These are phyloP conservation scores for Verbascum thapsus DNA, from an alignment of 257 asterid species.

Conservation along the genomic window DNA sequence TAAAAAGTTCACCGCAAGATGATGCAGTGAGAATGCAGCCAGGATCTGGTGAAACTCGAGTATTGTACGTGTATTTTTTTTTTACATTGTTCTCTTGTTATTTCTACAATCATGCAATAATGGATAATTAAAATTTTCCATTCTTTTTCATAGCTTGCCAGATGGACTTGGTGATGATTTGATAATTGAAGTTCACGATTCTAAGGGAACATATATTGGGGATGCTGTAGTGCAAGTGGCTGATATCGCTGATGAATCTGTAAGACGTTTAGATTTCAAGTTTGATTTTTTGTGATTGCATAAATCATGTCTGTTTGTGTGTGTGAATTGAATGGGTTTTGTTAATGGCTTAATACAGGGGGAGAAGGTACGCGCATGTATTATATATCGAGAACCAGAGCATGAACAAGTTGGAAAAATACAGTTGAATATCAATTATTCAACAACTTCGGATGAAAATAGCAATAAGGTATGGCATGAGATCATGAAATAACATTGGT, in stretches of 20 bases:
- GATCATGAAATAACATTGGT: neutral
- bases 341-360: constrained; percentile 41
- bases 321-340: neutral
- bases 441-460: constrained; percentile 50
- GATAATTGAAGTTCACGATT: constrained; percentile 54
- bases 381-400: constrained; percentile 59
- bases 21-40: constrained; percentile 60
- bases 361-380: constrained; percentile 60
- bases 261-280: constrained; percentile 25
- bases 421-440: constrained; percentile 53
- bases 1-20: constrained; percentile 56
- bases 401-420: constrained; percentile 65
- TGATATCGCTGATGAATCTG: constrained; percentile 66
- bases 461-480: constrained; percentile 36
- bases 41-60: constrained; percentile 63
- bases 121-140: constrained; percentile 10
- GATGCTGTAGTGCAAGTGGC: constrained; percentile 60
- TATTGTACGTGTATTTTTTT: constrained; percentile 48
- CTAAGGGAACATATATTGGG: constrained; percentile 55
- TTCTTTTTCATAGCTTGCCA: constrained; percentile 44
- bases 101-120: neutral
- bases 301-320: constrained; percentile 5
- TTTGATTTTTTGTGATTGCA: neutral
- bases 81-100: neutral
- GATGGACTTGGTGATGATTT: constrained; percentile 66